These are phyloP conservation scores for Aspergillus sergii DNA, from an alignment of 2,329 filamentous ascomycete species.

Conservation along the genomic window DNA sequence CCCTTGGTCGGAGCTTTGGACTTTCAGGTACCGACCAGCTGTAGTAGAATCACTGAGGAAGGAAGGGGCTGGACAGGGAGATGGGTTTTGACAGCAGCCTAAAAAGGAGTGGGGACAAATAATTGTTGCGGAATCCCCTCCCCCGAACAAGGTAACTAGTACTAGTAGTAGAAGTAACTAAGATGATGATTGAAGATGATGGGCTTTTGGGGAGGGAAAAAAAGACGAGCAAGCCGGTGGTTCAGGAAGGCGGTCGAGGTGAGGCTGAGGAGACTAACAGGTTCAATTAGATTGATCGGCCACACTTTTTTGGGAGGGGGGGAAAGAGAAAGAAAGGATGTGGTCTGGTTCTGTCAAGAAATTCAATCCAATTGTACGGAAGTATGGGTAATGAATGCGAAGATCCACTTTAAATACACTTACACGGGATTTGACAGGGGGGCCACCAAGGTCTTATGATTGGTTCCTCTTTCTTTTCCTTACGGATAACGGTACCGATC, in stretches of 20 bases:
- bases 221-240: neutral
- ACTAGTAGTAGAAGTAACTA: neutral
- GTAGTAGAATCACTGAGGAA: neutral
- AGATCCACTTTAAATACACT: neutral
- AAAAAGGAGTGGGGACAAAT: neutral
- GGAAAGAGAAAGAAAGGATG: neutral
- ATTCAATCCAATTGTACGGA: neutral
- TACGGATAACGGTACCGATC: neutral
- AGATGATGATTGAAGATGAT: neutral
- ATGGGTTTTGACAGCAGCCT: neutral
- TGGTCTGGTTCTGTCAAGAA: neutral
- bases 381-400: neutral
- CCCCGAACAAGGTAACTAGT: neutral
- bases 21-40: neutral
- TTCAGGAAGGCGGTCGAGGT: constrained; percentile 34
- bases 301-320: neutral
- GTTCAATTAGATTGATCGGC: constrained; percentile 5
- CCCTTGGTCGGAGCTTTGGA: constrained; percentile 10
- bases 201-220: neutral
- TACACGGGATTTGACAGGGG: neutral
- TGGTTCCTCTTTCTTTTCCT: neutral
- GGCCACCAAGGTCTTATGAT: neutral
- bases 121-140: neutral
- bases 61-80: neutral
- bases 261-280: constrained; percentile 24